These are phyloP conservation scores for Tetrahymena malaccensis DNA, from an alignment of 73 alveolate genomes.

Conservation along the genomic window DNA sequence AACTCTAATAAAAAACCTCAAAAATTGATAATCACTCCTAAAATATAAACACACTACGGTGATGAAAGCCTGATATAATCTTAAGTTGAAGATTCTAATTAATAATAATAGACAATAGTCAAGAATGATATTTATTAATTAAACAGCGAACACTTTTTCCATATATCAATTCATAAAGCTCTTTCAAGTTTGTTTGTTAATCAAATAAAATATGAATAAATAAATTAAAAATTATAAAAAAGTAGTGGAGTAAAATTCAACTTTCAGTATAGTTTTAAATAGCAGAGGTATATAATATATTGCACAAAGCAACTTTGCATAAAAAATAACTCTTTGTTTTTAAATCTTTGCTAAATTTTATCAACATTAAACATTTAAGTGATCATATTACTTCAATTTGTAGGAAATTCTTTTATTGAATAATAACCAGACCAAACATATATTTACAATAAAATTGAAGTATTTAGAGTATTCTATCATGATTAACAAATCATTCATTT, in stretches of 20 bases:
- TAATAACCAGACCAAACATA: neutral
- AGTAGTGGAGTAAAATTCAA: neutral
- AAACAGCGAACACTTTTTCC: neutral
- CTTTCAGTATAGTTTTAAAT: neutral
- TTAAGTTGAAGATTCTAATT: neutral
- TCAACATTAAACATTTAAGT: neutral
- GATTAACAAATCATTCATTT: neutral
- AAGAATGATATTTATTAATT: neutral
- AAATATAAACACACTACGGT: neutral
- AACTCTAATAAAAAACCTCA: neutral
- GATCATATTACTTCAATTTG: neutral
- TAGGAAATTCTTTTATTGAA: neutral
- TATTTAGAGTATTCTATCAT: neutral
- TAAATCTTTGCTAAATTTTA: neutral
- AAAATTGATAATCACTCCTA: neutral
- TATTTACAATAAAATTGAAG: neutral
- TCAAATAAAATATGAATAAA: neutral
- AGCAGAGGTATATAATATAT: neutral
- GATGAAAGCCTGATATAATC: neutral
- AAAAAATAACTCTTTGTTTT: neutral
- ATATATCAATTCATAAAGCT: neutral
- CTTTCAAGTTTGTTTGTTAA: neutral
- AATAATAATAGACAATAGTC: no score
- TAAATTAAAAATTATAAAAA: neutral
- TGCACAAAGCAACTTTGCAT: neutral